Evolutionary conservation across 257 asterid genomes (phyloP).

Genomic region (Nicotiana noctiflora): DNA sequence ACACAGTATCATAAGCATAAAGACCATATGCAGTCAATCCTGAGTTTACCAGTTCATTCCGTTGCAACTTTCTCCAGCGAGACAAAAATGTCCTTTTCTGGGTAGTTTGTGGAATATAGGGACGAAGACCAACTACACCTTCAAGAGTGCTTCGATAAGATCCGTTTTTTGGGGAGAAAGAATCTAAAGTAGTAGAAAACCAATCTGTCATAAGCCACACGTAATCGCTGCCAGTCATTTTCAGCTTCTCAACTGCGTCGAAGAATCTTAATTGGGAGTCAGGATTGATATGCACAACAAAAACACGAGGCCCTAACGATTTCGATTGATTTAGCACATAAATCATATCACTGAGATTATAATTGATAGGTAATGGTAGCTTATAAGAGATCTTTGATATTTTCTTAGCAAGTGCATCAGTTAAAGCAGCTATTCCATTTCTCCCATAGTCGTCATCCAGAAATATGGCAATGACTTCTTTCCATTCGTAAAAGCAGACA

Average conservation of each 20-base stretch:
- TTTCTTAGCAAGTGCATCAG: constrained; percentile 54
- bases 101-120: constrained; percentile 17
- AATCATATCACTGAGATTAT: constrained; percentile 33
- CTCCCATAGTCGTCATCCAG: constrained; percentile 79
- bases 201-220: constrained; percentile 86
- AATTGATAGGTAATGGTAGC: constrained; percentile 41
- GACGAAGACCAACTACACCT: constrained; percentile 28
- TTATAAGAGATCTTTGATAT: constrained; percentile 51
- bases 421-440: constrained; percentile 62
- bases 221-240: constrained; percentile 67
- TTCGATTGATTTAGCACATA: constrained; percentile 57
- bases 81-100: constrained; percentile 10
- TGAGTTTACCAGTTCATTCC: background rate
- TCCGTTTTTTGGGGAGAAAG: constrained; percentile 24
- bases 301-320: constrained; percentile 52
- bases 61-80: constrained; percentile 24
- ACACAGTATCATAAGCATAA: constrained; percentile 33
- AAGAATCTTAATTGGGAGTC: constrained; percentile 36
- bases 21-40: constrained; percentile 24
- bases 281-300: constrained; percentile 61
- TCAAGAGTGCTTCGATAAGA: constrained; percentile 12
- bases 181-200: constrained; percentile 65
- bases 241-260: constrained; percentile 41
- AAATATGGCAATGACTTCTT: constrained; percentile 56
- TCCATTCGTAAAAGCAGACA: constrained; percentile 64